phyloP scores from a whole-genome alignment of 2,329 filamentous ascomycete genomes.

The Penicillium sp. region DNA sequence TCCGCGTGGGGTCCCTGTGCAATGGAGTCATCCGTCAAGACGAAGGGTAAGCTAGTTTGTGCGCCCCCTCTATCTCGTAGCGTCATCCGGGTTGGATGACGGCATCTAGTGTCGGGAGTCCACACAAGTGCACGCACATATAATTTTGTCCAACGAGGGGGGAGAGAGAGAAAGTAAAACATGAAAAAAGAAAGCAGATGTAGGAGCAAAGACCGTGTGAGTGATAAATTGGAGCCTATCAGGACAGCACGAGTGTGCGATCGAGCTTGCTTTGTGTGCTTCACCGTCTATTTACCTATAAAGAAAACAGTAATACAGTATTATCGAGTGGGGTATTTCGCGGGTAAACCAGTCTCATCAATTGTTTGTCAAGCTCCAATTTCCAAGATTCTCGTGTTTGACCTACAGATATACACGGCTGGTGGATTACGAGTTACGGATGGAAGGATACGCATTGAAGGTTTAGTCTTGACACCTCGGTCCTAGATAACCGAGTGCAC shows the following conservation, averaged over 20 bases:
- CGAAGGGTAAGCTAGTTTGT: background rate
- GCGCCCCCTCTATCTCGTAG: background rate
- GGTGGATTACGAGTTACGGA: no score
- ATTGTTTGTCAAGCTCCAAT: no score
- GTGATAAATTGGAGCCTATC: slow-evolving; percentile 8
- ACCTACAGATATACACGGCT: no score
- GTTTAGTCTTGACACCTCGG: background rate
- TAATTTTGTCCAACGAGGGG: background rate
- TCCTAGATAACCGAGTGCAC: background rate
- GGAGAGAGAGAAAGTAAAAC: background rate
- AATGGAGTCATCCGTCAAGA: slow-evolving; percentile 13
- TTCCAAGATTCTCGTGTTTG: no score
- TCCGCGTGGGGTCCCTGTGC: slow-evolving; percentile 15
- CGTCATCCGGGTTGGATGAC: slow-evolving; percentile 10
- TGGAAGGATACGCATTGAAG: no score
- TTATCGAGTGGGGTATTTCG: background rate
- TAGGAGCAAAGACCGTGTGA: background rate
- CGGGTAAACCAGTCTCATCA: background rate
- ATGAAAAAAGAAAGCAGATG: background rate
- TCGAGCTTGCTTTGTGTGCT: background rate
- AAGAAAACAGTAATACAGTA: background rate
- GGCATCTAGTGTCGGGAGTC: background rate
- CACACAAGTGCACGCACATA: background rate
- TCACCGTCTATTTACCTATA: slow-evolving; percentile 3
- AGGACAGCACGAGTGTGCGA: background rate